Conservation (phyloP, 768 basidiomycete species). For the Boletus vinaceobasis region DNA sequence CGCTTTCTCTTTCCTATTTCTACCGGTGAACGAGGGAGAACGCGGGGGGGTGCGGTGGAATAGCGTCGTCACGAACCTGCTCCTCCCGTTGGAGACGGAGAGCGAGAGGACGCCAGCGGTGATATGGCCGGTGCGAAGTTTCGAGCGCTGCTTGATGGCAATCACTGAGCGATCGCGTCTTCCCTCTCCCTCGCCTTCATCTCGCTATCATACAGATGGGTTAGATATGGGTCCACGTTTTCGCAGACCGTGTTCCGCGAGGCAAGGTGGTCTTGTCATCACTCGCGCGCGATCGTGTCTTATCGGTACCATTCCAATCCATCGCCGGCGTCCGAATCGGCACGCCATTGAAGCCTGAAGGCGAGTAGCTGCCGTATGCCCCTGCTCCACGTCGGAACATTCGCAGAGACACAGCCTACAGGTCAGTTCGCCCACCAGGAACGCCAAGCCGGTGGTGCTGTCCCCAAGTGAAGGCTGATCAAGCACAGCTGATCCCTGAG, state of each 20-base stretch:
- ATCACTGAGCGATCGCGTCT: background rate
- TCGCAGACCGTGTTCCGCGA: constrained; percentile 9
- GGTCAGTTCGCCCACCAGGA: no score
- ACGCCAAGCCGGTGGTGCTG: no score
- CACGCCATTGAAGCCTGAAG: background rate
- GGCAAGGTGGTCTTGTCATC: background rate
- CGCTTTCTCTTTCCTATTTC: background rate
- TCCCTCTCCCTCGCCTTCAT: background rate
- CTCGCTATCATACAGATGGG: no score
- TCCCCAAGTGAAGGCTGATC: no score
- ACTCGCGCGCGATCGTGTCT: background rate
- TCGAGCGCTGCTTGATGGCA: background rate
- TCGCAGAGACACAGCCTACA: constrained; percentile 8
- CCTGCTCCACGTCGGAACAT: background rate
- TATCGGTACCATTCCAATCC: background rate
- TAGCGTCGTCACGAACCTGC: background rate
- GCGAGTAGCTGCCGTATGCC: background rate
- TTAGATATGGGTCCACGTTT: constrained; percentile 3
- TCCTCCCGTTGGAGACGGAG: background rate
- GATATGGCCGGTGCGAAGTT: background rate
- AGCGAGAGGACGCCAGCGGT: background rate
- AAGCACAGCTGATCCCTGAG: no score
- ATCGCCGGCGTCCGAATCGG: background rate
- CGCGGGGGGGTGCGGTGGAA: background rate
- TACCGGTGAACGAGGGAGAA: background rate